phyloP scores from a whole-genome alignment of 257 asterid genomes.

The Capsicum rhomboideum region DNA sequence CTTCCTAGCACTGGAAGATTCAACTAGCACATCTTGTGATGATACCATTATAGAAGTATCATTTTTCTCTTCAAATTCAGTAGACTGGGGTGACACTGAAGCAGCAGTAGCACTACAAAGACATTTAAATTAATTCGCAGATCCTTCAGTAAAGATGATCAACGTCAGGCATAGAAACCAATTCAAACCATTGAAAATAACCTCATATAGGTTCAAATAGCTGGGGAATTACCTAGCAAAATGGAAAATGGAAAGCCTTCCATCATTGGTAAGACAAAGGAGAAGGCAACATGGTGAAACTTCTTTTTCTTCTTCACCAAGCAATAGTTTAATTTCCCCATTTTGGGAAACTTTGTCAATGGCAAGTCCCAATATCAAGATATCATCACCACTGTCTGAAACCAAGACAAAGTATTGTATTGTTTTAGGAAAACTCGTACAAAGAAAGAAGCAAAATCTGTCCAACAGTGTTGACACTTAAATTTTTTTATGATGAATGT shows the following conservation, averaged over 20 bases:
- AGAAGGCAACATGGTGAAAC: conserved; percentile 79
- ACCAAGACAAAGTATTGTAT: neutral
- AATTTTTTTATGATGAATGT: neutral
- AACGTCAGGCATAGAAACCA: neutral
- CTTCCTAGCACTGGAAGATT: conserved; percentile 8
- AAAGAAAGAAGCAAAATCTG: neutral
- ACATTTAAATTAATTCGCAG: conserved; percentile 6
- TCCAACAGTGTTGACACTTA: neutral
- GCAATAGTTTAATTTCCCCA: conserved; percentile 31
- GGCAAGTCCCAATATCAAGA: conserved; percentile 63
- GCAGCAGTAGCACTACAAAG: conserved; percentile 51
- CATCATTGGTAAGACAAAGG: conserved; percentile 74
- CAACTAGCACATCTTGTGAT: conserved; percentile 18
- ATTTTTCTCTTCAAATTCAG: conserved; percentile 42
- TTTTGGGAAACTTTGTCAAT: conserved; percentile 71
- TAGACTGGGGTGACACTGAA: conserved; percentile 24
- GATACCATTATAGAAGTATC: conserved; percentile 16
- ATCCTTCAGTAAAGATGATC: neutral
- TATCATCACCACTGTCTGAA: conserved; percentile 70
- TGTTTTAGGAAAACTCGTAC: neutral
- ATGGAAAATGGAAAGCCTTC: conserved; percentile 73
- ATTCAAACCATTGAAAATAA: neutral
- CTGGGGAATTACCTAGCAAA: conserved; percentile 59
- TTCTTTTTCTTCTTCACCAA: conserved; percentile 72
- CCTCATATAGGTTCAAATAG: neutral